Percentiles rank a stretch among this genome's conserved stretches.
These are phyloP conservation scores for Prillingera fragicola DNA, from an alignment of 1,284 basidiomycete genomes.

Conservation along the genomic window DNA sequence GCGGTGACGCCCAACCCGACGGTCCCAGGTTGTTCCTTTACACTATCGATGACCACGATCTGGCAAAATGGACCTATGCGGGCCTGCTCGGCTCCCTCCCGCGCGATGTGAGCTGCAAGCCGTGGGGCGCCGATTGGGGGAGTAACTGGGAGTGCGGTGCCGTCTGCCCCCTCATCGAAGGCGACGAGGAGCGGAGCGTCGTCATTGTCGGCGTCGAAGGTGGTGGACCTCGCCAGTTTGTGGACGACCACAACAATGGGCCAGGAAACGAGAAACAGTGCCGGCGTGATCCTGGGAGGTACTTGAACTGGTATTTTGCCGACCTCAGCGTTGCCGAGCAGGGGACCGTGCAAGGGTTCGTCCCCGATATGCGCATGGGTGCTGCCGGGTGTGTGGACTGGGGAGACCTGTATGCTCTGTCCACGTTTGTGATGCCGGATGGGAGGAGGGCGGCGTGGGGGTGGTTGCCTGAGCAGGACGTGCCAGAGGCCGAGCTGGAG, in stretches of 20 bases:
- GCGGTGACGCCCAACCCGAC: too few species aligned
- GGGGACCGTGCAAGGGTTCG: too few species aligned
- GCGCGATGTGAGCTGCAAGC: neutral
- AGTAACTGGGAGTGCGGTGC: conserved; percentile 22
- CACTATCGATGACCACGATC: conserved; percentile 12
- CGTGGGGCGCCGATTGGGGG: conserved; percentile 18
- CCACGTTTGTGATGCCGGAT: conserved; percentile 9
- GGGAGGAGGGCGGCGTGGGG: conserved; percentile 14
- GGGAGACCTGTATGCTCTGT: conserved; percentile 18
- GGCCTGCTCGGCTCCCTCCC: conserved; percentile 5
- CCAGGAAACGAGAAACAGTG: neutral
- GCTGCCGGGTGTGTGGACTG: conserved; percentile 15
- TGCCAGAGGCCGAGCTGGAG: conserved; percentile 7
- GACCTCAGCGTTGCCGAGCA: too few species aligned
- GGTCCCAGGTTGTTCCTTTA: conserved; percentile 18
- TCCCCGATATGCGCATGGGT: neutral
- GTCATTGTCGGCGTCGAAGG: conserved; percentile 8
- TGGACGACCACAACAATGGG: neutral
- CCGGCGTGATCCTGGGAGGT: conserved; percentile 1
- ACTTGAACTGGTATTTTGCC: conserved; percentile 2
- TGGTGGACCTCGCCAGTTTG: too few species aligned
- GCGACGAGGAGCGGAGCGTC: neutral
- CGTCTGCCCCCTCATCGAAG: conserved; percentile 2
- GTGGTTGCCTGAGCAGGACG: conserved; percentile 22
- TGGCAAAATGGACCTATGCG: conserved; percentile 17